Evolutionary conservation across 108 stramenopile species (phyloP).

Genomic region (Cyclotella sp.): DNA sequence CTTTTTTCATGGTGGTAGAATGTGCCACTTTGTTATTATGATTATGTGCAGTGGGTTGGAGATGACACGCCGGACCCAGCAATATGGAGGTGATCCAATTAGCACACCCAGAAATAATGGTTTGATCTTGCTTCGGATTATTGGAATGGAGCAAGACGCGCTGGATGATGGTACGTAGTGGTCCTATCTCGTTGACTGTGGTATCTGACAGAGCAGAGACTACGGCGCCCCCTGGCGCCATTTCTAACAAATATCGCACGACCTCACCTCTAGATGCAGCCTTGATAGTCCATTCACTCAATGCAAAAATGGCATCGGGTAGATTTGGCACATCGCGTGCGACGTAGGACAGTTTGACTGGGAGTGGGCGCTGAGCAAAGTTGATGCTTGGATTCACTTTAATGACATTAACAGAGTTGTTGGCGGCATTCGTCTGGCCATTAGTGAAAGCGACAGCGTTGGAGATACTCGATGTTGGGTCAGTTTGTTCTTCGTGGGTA

Average conservation of each 20-base stretch:
- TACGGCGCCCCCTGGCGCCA: neutral
- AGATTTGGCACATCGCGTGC: conserved; percentile 10
- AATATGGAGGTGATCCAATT: conserved; percentile 18
- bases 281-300: conserved; percentile 21
- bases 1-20: conserved; percentile 23
- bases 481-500: no score
- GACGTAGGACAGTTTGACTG: conserved; percentile 1
- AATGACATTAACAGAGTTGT: neutral
- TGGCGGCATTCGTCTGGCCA: neutral
- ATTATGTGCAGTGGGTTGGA: neutral
- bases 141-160: conserved; percentile 11
- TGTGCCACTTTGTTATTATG: conserved; percentile 6
- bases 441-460: neutral
- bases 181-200: neutral
- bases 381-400: neutral
- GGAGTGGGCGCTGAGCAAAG: neutral
- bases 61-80: conserved; percentile 11
- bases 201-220: no score
- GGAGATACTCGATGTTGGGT: no score
- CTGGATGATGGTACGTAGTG: conserved; percentile 18
- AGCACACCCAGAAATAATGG: conserved; percentile 24
- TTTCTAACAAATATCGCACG: conserved; percentile 12
- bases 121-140: neutral
- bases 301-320: conserved; percentile 21
- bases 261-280: conserved; percentile 9